A percentile compares a stretch with the other conserved stretches of the same genome.
phyloP scores from a whole-genome alignment of 2,329 filamentous ascomycete genomes.

The Diaporthe amygdali region DNA sequence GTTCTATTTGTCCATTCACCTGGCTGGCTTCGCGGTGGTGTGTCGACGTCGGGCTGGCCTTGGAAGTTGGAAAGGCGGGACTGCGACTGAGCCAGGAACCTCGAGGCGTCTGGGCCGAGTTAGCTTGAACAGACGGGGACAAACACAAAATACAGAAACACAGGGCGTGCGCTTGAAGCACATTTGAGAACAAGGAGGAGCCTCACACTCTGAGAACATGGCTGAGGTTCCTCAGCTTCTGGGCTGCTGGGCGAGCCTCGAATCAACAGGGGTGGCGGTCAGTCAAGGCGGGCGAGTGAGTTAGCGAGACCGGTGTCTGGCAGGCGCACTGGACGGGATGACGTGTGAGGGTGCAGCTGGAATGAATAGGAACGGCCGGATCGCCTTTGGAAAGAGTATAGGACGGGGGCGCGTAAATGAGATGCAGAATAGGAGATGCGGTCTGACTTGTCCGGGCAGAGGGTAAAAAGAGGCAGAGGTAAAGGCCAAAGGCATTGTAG shows the following conservation, averaged over 20 bases:
- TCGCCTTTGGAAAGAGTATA: neutral
- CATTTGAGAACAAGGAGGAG: neutral
- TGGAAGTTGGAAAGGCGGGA: slow-evolving; percentile 78
- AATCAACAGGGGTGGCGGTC: neutral
- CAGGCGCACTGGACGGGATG: slow-evolving; percentile 8
- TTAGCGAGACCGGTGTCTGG: neutral
- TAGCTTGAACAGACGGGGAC: neutral
- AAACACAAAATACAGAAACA: neutral
- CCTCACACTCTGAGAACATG: slow-evolving; percentile 93
- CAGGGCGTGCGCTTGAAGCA: neutral
- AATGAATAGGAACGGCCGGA: neutral
- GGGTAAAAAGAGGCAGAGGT: neutral
- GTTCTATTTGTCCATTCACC: slow-evolving; percentile 41
- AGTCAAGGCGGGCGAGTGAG: neutral
- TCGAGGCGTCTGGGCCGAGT: slow-evolving; percentile 78
- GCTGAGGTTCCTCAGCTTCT: slow-evolving; percentile 33
- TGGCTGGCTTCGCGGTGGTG: slow-evolving; percentile 39
- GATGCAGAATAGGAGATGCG: neutral
- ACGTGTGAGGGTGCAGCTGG: slow-evolving; percentile 8
- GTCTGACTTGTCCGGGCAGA: neutral
- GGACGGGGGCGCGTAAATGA: neutral
- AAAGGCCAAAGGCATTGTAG: slow-evolving; percentile 6
- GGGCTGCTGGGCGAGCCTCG: slow-evolving; percentile 18
- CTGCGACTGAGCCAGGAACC: slow-evolving; percentile 95
- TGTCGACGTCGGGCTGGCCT: slow-evolving; percentile 61